Evolutionary conservation across 2,329 filamentous ascomycete species (phyloP), one percentile per base, ranked within the genome.

Genomic region (Mollisia scopiformis): DNA sequence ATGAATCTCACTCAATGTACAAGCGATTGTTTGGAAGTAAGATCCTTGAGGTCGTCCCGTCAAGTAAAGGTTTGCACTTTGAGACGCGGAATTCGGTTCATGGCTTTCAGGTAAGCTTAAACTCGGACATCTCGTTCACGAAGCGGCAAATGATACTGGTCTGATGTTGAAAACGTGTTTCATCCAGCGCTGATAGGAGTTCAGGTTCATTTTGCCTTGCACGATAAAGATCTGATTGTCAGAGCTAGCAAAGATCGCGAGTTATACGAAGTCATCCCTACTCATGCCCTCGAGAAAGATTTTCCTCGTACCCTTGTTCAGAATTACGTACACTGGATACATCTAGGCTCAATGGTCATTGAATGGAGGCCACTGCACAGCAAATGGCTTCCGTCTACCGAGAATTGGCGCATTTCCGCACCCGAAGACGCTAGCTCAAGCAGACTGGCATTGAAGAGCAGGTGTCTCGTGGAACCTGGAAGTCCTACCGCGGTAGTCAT

Each of bases 401-500:
- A 58, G 2, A 62, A 72, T 51, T 78, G 75, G 73, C 57, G 59
- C 35, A 65, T 72, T n/a, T 39, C 43, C 10, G 21, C 7, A 11
- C 27, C 43, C 19, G 31, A 50, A 25, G 46, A 50, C n/a, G 14
- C 21, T n/a, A 55, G 27, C 7, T 30, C 23, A 39, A 43, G 47
- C 47, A 31, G 33, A 23, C 31, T 59, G 10, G 25, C 19, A 7
- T 37, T 39, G 6, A 39, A 39, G 2, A 55, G 35, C 21, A 39
- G 25, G 23, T 33, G 43, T 16, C 31, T 80, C 4, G 52, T 82
- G 6, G 73, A 76, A 31, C 58, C 74, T 11, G 49, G 57, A 1
- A 80, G 79, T 47, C 1, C 14, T 0, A 78, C 79, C 1, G 74
- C 74, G 2, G 49, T 33, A 16, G 50, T 39, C 0, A 63, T 82